Evolutionary conservation across 345 rosid genomes (phyloP).

Genomic region (Jatropha curcas): DNA sequence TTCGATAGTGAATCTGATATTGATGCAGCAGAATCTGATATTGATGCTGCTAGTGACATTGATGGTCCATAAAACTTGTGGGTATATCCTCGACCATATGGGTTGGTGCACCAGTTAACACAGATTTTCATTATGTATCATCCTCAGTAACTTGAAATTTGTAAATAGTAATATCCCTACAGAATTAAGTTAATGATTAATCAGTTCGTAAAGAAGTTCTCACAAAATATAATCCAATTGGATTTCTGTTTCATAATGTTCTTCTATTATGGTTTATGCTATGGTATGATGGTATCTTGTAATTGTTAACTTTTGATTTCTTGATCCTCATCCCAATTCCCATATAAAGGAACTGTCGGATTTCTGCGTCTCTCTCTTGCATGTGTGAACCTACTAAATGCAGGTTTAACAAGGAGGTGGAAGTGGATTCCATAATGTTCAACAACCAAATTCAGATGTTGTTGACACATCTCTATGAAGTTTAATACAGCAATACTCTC

Average conservation of each 20-base stretch:
- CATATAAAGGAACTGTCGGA: too few relatives aligned
- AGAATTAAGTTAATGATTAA: background rate
- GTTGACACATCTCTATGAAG: too few relatives aligned
- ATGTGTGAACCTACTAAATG: too few relatives aligned
- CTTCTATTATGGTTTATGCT: too few relatives aligned
- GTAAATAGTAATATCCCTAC: background rate
- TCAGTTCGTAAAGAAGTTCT: background rate
- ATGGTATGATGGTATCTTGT: too few relatives aligned
- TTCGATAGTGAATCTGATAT: conserved; percentile 41
- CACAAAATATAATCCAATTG: background rate
- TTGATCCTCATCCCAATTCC: background rate
- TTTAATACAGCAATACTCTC: too few relatives aligned
- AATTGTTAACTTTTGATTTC: background rate
- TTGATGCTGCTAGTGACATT: conserved; percentile 23
- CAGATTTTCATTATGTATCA: background rate
- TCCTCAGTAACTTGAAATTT: background rate
- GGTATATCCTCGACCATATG: background rate
- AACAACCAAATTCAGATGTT: too few relatives aligned
- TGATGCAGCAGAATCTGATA: conserved; percentile 32
- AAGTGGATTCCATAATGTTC: too few relatives aligned
- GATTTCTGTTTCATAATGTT: background rate
- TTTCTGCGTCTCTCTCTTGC: too few relatives aligned
- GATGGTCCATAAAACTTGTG: conserved; percentile 3
- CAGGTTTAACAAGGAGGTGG: too few relatives aligned
- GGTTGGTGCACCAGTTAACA: background rate